Base-by-base conservation (phyloP, 1,284 basidiomycete species). In the Phlebopus sp. region DNA sequence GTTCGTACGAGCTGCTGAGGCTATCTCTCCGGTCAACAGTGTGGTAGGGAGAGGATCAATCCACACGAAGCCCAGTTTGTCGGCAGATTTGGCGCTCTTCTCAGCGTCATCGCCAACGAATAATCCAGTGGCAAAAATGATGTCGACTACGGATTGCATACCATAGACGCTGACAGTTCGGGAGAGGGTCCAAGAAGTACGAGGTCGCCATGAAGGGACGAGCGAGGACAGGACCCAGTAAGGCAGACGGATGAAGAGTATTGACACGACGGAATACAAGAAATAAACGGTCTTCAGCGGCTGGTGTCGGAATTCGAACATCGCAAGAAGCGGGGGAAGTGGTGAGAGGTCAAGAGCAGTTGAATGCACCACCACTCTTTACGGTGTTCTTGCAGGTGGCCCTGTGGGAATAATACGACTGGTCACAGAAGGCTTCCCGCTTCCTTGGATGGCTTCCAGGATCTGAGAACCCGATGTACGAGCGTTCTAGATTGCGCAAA, bases 1-100 rank as follows among this genome's bases (percentile, higher is more conserved):
- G 5, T 72, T 66, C 5, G 57, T 55, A 5, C 64, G 55, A 14
- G 75, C 75, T 67, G 67, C 76, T 11, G 57, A 54, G 46, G 72
- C 61, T 36, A 84, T 60, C 31, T 76, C 69, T 5, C 75, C 21
- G 21, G 21, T 23, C 21, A 23, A 23, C 21, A 23, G 6, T 23
- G 21, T 6, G 21, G 21, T 6, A 23, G 21, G 21, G 6, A 23
- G 21, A 23, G 21, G 21, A 6, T 23, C 21, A 6, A 23, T 23
- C 21, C 21, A 23, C 6, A 23, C 21, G 21, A 23, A 6, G 21
- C 21, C 21, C 21, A 23, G 21, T 23, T 23, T 23, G 6, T 23
- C 21, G 6, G 21, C 21, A 23, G 21, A 23, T 23, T 23, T 23
- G 21, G 21, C 6, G 21, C 21, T 23, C 6, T 23, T 23, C 21